Percentiles rank a stretch among this genome's conserved stretches.
Conservation (phyloP, 495 filamentous ascomycete genomes). For the Trypethelium eluteriae region DNA sequence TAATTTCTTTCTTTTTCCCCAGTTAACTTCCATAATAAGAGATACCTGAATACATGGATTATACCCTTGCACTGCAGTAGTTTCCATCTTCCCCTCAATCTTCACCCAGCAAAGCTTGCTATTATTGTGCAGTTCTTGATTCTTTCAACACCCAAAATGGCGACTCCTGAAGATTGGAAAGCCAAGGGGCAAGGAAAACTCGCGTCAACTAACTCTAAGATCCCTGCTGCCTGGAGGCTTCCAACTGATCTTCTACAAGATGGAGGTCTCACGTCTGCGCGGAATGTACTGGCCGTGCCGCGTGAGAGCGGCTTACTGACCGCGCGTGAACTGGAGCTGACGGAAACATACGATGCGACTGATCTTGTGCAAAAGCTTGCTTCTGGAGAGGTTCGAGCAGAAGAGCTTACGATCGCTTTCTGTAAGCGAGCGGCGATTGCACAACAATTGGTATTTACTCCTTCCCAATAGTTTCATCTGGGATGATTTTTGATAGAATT, state of each 20-base stretch:
- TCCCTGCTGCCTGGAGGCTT: slow-evolving; percentile 3
- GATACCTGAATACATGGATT: no score
- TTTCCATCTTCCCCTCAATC: neutral
- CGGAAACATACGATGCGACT: slow-evolving; percentile 49
- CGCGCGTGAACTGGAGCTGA: slow-evolving; percentile 49
- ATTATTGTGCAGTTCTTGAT: neutral
- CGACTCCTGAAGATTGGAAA: neutral
- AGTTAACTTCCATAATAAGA: neutral
- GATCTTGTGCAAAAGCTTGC: slow-evolving; percentile 44
- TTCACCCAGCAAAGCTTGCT: neutral
- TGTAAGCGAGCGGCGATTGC: slow-evolving; percentile 15
- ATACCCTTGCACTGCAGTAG: no score
- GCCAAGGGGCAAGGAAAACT: neutral
- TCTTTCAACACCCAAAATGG: neutral
- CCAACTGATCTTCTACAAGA: neutral
- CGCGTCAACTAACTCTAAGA: neutral
- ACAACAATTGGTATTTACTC: slow-evolving; percentile 8
- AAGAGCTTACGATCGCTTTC: slow-evolving; percentile 10
- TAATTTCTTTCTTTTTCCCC: neutral
- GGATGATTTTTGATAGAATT: neutral
- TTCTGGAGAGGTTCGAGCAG: slow-evolving; percentile 37
- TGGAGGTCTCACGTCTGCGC: neutral
- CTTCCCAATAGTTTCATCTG: neutral
- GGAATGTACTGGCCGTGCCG: slow-evolving; percentile 30
- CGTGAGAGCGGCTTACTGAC: slow-evolving; percentile 42